Conservation (phyloP, 139 green algal species). For the Coccomyxa sp. region DNA sequence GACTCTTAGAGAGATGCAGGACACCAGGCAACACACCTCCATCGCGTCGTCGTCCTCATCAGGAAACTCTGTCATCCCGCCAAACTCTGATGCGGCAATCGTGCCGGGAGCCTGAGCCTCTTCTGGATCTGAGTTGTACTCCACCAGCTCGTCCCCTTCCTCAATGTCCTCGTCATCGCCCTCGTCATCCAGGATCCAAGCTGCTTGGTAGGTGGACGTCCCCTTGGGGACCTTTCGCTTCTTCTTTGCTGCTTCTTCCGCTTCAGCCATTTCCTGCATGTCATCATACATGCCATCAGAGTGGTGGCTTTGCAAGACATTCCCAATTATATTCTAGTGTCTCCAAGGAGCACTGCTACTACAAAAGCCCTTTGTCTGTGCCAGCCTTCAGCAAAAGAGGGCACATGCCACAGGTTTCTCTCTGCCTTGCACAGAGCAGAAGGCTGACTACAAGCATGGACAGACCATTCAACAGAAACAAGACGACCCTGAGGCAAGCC, state of each 20-base stretch:
- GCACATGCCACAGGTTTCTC: no score
- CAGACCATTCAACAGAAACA: no score
- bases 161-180: slow-evolving; percentile 16
- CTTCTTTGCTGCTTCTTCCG: slow-evolving; percentile 19
- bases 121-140: not conserved
- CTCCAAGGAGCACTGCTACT: no score
- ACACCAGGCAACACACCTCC: slow-evolving; percentile 3
- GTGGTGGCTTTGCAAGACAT: no score
- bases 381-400: no score
- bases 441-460: no score
- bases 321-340: no score
- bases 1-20: no score
- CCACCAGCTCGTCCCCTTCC: slow-evolving; percentile 25
- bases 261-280: slow-evolving; percentile 32
- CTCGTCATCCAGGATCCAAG: slow-evolving; percentile 81
- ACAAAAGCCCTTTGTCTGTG: no score
- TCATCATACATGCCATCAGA: no score
- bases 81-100: not conserved
- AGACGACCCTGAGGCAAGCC: not conserved
- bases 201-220: slow-evolving; percentile 91
- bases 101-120: not conserved
- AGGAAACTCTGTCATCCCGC: slow-evolving; percentile 28
- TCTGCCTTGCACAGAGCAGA: no score
- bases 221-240: slow-evolving; percentile 61
- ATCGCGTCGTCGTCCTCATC: slow-evolving; percentile 19